A percentile compares a stretch with the other conserved stretches of the same genome.
phyloP scores from a whole-genome alignment of 2,329 filamentous ascomycete genomes.

The Colletotrichum sidae region DNA sequence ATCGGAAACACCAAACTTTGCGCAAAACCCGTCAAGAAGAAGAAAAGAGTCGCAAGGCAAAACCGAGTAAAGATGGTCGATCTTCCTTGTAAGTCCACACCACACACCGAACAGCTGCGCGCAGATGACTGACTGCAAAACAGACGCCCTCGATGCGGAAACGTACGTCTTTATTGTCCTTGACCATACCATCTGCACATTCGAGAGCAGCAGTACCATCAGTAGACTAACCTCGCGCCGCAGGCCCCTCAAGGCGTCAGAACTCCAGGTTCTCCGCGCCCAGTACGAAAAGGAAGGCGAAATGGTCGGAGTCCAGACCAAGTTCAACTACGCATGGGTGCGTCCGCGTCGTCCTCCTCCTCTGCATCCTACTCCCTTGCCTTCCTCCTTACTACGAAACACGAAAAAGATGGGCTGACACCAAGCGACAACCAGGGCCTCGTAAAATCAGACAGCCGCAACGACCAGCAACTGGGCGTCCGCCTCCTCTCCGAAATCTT shows the following conservation, averaged over 20 bases:
- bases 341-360: conserved; percentile 38
- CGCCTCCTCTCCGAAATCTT: conserved; percentile 97
- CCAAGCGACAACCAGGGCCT: conserved; percentile 72
- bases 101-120: neutral
- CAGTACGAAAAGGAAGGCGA: conserved; percentile 99
- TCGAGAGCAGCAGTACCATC: neutral
- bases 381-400: conserved; percentile 19
- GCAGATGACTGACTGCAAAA: conserved; percentile 25
- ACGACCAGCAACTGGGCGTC: conserved; percentile 94
- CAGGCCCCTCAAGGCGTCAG: conserved; percentile 89
- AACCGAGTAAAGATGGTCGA: conserved; percentile 55
- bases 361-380: conserved; percentile 11
- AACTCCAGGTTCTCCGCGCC: conserved; percentile 90
- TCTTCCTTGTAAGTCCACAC: conserved; percentile 57
- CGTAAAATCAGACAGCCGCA: conserved; percentile 88
- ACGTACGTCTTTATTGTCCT: conserved; percentile 67
- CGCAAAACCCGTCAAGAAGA: neutral
- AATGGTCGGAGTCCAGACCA: conserved; percentile 96
- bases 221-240: conserved; percentile 21
- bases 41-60: neutral
- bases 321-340: conserved; percentile 99
- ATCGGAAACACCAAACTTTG: too few species aligned
- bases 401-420: neutral
- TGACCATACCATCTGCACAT: neutral
- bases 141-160: conserved; percentile 98